Conservation (phyloP, 768 basidiomycete genomes). For the Russula olivacea region DNA sequence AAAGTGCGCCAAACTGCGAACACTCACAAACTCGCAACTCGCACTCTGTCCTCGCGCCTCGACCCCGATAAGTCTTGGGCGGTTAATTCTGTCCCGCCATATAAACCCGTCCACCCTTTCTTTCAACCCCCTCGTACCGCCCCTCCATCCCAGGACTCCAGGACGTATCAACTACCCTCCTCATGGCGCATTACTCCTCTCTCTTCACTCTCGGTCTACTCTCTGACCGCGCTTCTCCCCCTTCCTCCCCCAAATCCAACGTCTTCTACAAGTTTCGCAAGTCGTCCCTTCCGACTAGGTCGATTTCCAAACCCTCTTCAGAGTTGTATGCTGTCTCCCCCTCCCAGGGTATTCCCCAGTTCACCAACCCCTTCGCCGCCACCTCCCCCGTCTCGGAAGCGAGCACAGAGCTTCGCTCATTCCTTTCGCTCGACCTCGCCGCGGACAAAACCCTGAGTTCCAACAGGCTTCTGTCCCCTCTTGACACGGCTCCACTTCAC, state of each 20-base stretch:
- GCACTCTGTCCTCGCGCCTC: neutral
- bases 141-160: neutral
- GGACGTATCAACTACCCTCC: no score
- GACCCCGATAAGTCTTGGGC: no score
- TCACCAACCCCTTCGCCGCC: conserved; percentile 20
- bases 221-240: conserved; percentile 21
- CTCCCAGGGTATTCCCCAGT: neutral
- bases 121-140: neutral
- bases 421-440: conserved; percentile 64
- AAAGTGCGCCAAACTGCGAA: neutral
- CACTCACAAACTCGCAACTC: neutral
- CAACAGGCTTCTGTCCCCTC: conserved; percentile 34
- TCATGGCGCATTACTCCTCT: conserved; percentile 24
- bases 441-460: conserved; percentile 40
- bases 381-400: neutral
- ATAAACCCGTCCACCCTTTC: neutral
- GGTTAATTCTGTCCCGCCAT: no score
- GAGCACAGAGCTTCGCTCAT: conserved; percentile 40
- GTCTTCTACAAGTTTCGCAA: conserved; percentile 23
- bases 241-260: conserved; percentile 6
- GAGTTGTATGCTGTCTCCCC: neutral
- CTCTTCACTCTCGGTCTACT: conserved; percentile 24
- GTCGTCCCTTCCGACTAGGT: conserved; percentile 18
- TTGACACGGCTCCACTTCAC: conserved; percentile 27
- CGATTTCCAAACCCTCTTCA: neutral